Evolutionary conservation across 495 filamentous ascomycete genomes (phyloP).

Genomic region (Achaetomiella virescens): DNA sequence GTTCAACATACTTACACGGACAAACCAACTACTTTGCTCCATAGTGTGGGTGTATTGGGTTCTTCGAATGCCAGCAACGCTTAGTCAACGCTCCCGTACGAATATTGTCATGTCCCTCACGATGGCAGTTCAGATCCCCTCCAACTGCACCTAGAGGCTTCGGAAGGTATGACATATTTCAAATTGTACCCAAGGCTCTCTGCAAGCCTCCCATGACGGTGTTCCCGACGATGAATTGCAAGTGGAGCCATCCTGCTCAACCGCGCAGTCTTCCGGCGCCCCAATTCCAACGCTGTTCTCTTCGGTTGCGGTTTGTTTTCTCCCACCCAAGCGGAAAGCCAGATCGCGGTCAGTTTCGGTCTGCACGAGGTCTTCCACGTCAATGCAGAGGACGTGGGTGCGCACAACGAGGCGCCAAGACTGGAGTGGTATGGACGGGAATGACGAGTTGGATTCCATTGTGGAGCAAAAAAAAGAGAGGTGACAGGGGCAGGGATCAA

Average conservation of each 20-base stretch:
- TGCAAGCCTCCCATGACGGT: conserved; percentile 15
- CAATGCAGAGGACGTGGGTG: conserved; percentile 40
- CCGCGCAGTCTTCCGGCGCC: conserved; percentile 30
- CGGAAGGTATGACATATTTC: conserved; percentile 40
- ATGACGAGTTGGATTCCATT: too few relatives aligned
- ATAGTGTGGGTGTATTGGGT: too few relatives aligned
- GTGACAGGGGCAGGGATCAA: too few relatives aligned
- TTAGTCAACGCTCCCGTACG: too few relatives aligned
- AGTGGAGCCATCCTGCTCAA: background rate
- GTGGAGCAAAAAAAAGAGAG: too few relatives aligned
- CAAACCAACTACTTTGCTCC: too few relatives aligned
- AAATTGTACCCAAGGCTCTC: conserved; percentile 39
- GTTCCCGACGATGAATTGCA: background rate
- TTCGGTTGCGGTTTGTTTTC: conserved; percentile 37
- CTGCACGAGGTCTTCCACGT: conserved; percentile 49
- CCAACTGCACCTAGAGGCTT: conserved; percentile 52
- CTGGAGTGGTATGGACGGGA: too few relatives aligned
- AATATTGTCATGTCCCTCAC: background rate
- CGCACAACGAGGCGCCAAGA: conserved; percentile 37
- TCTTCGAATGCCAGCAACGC: too few relatives aligned
- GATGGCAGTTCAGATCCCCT: conserved; percentile 46
- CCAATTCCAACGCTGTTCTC: background rate
- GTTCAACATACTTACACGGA: too few relatives aligned
- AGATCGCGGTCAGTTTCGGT: conserved; percentile 30
- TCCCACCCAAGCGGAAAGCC: conserved; percentile 20